Evolutionary conservation across 495 filamentous ascomycete species (phyloP).

Genomic region (Cetradonia linearis): DNA sequence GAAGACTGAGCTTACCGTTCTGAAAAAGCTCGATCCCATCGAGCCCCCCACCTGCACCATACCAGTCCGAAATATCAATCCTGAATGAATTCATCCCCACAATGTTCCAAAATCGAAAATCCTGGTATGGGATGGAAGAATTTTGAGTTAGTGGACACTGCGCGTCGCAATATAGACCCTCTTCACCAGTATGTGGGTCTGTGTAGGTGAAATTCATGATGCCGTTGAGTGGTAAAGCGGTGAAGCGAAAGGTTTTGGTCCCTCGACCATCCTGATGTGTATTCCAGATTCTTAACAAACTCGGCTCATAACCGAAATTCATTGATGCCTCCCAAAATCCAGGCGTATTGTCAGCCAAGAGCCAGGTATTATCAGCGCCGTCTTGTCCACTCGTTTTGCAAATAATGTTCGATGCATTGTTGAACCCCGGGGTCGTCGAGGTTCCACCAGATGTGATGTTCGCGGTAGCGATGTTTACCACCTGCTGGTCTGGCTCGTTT

Average conservation of each 20-base stretch:
- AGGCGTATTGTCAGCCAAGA: conserved; percentile 65
- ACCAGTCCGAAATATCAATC: conserved; percentile 76
- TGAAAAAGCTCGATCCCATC: conserved; percentile 85
- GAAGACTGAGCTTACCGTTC: conserved; percentile 40
- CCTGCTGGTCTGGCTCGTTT: conserved; percentile 53
- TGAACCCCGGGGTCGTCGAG: conserved; percentile 52
- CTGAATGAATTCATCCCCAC: conserved; percentile 85
- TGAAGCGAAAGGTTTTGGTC: conserved; percentile 75
- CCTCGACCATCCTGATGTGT: conserved; percentile 77
- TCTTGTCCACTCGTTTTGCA: conserved; percentile 61
- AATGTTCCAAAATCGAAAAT: conserved; percentile 80
- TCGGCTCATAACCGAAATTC: conserved; percentile 69
- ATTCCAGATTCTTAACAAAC: conserved; percentile 82
- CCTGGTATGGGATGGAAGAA: conserved; percentile 56
- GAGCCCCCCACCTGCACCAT: conserved; percentile 77
- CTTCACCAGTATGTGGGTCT: conserved; percentile 56
- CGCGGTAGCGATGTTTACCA: conserved; percentile 73
- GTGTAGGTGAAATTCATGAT: conserved; percentile 95
- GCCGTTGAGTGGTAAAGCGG: conserved; percentile 70
- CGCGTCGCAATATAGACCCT: conserved; percentile 55
- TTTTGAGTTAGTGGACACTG: conserved; percentile 68
- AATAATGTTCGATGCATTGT: conserved; percentile 71
- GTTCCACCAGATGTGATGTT: conserved; percentile 57
- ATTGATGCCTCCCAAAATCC: conserved; percentile 83
- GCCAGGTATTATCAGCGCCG: conserved; percentile 67